phyloP scores from a whole-genome alignment of 1,284 basidiomycete genomes.

The Ustilago esculenta region DNA sequence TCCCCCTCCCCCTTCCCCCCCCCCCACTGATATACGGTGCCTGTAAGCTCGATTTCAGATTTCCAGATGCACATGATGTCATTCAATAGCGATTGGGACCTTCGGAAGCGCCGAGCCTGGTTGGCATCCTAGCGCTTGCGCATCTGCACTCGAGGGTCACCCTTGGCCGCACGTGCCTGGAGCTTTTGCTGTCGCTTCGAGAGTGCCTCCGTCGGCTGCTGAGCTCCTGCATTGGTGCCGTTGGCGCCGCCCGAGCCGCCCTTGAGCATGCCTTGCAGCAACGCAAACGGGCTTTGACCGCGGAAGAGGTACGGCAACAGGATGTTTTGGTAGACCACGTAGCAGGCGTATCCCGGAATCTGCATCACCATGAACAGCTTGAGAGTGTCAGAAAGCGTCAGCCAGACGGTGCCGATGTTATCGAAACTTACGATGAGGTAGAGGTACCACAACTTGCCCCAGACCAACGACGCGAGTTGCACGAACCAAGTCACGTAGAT shows the following conservation, averaged over 20 bases:
- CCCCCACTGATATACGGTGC: too few species aligned
- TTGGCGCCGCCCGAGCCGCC: not conserved
- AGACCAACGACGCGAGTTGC: constrained; percentile 62
- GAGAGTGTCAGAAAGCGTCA: too few species aligned
- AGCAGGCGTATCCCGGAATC: constrained; percentile 66
- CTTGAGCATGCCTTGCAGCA: constrained; percentile 20
- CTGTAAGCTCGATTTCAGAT: too few species aligned
- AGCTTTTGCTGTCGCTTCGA: constrained; percentile 64
- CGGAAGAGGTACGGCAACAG: constrained; percentile 60
- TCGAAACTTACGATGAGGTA: constrained; percentile 65
- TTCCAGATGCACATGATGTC: too few species aligned
- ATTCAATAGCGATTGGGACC: too few species aligned
- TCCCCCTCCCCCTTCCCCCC: too few species aligned
- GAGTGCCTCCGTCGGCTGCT: constrained; percentile 18
- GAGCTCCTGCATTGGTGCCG: constrained; percentile 13
- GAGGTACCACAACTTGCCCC: constrained; percentile 63
- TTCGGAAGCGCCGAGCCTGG: too few species aligned
- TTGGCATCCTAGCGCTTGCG: constrained; percentile 47
- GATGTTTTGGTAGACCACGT: constrained; percentile 59
- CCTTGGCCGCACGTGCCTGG: constrained; percentile 59
- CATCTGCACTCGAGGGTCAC: constrained; percentile 54
- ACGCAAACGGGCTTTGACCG: constrained; percentile 46
- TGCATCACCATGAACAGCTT: constrained; percentile 28
- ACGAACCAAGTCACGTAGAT: constrained; percentile 68
- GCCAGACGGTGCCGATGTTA: too few species aligned